Conservation (phyloP, 495 filamentous ascomycete species). For the Penicillium bovifimosum region DNA sequence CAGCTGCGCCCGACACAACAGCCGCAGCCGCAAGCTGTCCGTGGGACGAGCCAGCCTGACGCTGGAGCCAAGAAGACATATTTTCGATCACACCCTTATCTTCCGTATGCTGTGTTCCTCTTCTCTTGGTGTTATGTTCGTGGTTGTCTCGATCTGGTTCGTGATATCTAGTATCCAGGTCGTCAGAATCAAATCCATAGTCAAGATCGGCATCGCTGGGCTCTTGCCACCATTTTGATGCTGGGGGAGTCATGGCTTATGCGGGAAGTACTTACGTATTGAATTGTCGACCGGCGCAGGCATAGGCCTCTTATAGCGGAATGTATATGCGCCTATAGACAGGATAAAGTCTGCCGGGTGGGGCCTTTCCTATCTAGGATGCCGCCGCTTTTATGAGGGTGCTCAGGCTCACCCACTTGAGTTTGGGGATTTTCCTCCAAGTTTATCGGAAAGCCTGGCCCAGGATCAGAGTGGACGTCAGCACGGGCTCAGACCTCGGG, state of each 20-base stretch:
- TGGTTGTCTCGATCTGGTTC: conserved; percentile 11
- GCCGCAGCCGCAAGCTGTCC: conserved; percentile 72
- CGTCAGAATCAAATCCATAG: conserved; percentile 32
- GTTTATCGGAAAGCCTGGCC: too few relatives aligned
- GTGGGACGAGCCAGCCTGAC: conserved; percentile 47
- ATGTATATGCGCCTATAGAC: too few relatives aligned
- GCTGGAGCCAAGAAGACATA: conserved; percentile 56
- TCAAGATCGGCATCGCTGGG: conserved; percentile 23
- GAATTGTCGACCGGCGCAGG: not conserved
- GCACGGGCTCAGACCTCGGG: too few relatives aligned
- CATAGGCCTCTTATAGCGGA: conserved; percentile 18
- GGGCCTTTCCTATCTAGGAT: too few relatives aligned
- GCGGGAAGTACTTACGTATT: conserved; percentile 9
- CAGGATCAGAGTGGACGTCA: too few relatives aligned
- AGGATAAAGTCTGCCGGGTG: too few relatives aligned
- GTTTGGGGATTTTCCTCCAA: too few relatives aligned
- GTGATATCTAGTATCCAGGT: conserved; percentile 21
- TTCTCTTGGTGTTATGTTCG: not conserved
- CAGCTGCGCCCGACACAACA: conserved; percentile 66
- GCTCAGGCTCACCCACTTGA: too few relatives aligned
- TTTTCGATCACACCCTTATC: conserved; percentile 19
- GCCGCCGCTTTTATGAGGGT: too few relatives aligned
- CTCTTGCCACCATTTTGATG: conserved; percentile 23
- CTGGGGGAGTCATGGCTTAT: conserved; percentile 10
- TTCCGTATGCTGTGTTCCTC: conserved; percentile 1